Evolutionary conservation across 441 rosid species (phyloP).

Genomic region (Gossypium schwendimanii): DNA sequence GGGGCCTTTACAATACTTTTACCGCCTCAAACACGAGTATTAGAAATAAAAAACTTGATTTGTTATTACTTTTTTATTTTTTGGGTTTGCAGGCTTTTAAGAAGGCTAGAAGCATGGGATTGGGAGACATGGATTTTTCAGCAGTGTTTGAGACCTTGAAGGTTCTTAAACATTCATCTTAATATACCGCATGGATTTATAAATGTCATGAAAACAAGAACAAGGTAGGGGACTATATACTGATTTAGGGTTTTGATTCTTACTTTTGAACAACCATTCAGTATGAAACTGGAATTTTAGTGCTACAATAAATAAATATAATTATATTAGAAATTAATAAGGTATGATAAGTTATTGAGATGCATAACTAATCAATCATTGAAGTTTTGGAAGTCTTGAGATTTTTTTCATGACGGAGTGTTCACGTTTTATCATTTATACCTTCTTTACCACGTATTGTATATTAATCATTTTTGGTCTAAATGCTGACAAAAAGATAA

Average conservation of each 20-base stretch:
- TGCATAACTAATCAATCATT: too few relatives aligned
- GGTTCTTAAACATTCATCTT: slow-evolving; percentile 27
- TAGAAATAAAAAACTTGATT: too few relatives aligned
- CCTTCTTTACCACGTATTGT: too few relatives aligned
- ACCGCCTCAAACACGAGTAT: too few relatives aligned
- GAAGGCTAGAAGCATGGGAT: slow-evolving; percentile 80
- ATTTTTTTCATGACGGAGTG: too few relatives aligned
- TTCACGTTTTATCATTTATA: too few relatives aligned
- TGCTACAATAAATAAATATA: not conserved
- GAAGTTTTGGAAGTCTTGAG: too few relatives aligned
- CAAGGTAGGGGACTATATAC: not conserved
- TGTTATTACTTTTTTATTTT: not conserved
- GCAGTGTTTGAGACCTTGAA: slow-evolving; percentile 72
- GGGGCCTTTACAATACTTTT: too few relatives aligned
- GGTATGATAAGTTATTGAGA: too few relatives aligned
- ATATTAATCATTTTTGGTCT: too few relatives aligned
- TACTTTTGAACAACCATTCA: not conserved
- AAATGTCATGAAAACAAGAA: not conserved
- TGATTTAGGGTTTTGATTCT: not conserved
- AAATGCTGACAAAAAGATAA: too few relatives aligned
- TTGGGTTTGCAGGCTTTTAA: slow-evolving; percentile 58
- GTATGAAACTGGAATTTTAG: not conserved
- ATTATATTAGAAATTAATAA: too few relatives aligned
- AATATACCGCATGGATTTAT: not conserved
- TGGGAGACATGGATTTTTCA: slow-evolving; percentile 84